Percentiles rank a stretch among this genome's conserved stretches.
Conservation (phyloP, 192 early-diverging fungal genomes). For the Mortierella claussenii region DNA sequence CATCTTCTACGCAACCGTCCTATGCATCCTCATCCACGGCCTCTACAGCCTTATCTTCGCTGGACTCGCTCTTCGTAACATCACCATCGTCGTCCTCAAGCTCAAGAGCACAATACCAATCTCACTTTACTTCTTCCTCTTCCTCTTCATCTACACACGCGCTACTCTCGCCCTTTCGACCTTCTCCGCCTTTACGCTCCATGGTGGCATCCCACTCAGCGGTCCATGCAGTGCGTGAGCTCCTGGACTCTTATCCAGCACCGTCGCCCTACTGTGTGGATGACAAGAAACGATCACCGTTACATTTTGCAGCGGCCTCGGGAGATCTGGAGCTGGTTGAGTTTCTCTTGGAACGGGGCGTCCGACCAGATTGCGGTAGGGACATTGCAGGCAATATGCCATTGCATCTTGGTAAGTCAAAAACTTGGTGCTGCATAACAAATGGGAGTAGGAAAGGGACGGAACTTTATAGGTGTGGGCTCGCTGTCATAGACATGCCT, state of each 20-base stretch:
- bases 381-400: slow-evolving; percentile 54
- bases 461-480: no score
- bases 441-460: no score
- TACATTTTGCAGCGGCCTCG: slow-evolving; percentile 50
- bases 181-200: background rate
- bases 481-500: no score
- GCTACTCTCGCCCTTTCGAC: background rate
- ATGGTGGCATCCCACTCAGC: slow-evolving; percentile 15
- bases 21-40: slow-evolving; percentile 2
- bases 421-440: no score
- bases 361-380: slow-evolving; percentile 45
- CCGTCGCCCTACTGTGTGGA: slow-evolving; percentile 50
- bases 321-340: slow-evolving; percentile 49
- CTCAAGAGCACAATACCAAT: slow-evolving; percentile 8
- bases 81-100: background rate
- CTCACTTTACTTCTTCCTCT: slow-evolving; percentile 24
- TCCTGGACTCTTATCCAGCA: slow-evolving; percentile 45
- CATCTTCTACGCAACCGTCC: slow-evolving; percentile 10
- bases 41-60: background rate
- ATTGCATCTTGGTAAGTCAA: slow-evolving; percentile 40
- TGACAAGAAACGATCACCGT: slow-evolving; percentile 48
- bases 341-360: slow-evolving; percentile 45
- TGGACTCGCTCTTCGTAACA: background rate
- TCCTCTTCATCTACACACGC: slow-evolving; percentile 12
- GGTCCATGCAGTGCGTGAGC: slow-evolving; percentile 40